Evolutionary conservation across 345 rosid species (phyloP).

Genomic region (Pistacia integerrima): DNA sequence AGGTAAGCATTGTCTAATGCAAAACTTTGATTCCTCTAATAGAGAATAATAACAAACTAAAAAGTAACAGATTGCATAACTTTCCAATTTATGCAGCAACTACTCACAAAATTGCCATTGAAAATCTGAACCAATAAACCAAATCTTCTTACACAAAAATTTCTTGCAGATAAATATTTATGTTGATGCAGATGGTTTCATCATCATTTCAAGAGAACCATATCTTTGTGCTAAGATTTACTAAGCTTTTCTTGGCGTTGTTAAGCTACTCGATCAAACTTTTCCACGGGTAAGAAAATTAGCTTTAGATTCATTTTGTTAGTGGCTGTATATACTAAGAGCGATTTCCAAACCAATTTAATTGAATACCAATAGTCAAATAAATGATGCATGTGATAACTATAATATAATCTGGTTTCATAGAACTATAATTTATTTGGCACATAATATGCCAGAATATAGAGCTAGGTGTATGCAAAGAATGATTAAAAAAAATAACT

Average conservation of each 20-base stretch:
- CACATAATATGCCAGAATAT: not conserved
- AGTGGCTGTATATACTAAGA: not conserved
- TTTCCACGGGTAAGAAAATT: not conserved
- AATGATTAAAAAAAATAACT: not conserved
- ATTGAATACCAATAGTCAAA: not conserved
- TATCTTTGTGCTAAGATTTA: not conserved
- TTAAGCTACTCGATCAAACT: not conserved
- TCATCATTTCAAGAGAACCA: not conserved
- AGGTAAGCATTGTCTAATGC: not conserved
- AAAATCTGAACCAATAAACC: not conserved
- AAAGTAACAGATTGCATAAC: not conserved
- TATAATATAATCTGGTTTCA: not conserved
- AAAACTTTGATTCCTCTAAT: not conserved
- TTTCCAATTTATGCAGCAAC: not conserved
- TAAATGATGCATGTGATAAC: not conserved
- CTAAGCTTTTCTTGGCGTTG: conserved; percentile 9
- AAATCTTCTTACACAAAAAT: not conserved
- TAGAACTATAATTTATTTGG: not conserved
- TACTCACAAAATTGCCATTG: not conserved
- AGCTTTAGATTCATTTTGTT: not conserved
- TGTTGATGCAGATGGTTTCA: not conserved
- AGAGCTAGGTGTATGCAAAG: not conserved
- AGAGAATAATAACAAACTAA: not conserved
- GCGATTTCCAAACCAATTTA: not conserved
- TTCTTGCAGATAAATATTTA: not conserved